Base-by-base conservation (phyloP, 257 asterid species). In the Solanum corneliomulleri region DNA sequence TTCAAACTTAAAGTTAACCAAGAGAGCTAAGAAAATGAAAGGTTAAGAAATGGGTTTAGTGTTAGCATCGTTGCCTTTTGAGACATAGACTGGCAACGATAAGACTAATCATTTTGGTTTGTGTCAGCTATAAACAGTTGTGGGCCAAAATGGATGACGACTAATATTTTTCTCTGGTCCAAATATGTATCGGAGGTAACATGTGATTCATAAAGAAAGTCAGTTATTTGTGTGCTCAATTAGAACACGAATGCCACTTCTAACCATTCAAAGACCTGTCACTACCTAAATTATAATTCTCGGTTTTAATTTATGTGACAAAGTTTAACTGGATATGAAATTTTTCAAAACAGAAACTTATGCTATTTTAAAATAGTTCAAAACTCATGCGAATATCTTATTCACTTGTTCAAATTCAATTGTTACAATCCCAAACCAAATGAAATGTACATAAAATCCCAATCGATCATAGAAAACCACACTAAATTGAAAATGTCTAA, bases 171-270 rank as follows among this genome's bases (percentile, higher is more conserved):
- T 42, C 45, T 82, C 60, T 82, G 39, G 42, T 69, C 84, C 72
- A 11, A 47, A 72, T 72, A 72, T 62, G 13, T 62, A n/a, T 70
- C 25, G 42, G 41, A 16, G 77, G n/a, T 4, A 4, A 35, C 47
- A 35, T n/a, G 81, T 72, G 21, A 18, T 15, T 72, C 18, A 35
- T 1, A 33, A 72, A 20, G 47, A 72, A 27, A 72, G 80, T 20
- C 47, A 27, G 37, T 1, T 31, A 27, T 7, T 14, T 68, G 88
- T 77, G 91, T 87, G 44, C 71, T 42, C 41, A 27, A 89, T 64
- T 49, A 41, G 88, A 76, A 71, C 89, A 87, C 89, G 89, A 66
- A 13, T 58, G 75, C 86, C 33, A 11, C 82, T 45, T 78, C 33
- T 62, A n/a, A 62, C 31, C 31, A 62, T 10, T 62, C 7, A 62